Evolutionary conservation across 129 eudicot species (phyloP).

Genomic region (Flaveria trinervia): DNA sequence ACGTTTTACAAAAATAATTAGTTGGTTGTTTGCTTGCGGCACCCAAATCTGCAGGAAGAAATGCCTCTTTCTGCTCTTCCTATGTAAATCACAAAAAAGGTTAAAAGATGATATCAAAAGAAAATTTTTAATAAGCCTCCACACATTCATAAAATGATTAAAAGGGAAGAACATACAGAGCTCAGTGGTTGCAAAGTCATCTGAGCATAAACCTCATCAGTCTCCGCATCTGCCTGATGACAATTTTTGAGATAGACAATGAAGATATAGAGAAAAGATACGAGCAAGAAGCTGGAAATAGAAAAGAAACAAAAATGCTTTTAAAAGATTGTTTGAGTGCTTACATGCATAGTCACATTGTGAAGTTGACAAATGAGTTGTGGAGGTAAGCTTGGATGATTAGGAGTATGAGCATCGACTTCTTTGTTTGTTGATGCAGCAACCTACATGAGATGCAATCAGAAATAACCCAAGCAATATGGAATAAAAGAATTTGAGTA

Average conservation of each 20-base stretch:
- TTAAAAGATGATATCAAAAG: neutral
- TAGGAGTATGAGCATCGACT: constrained; percentile 83
- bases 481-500: neutral
- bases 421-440: constrained; percentile 88
- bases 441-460: constrained; percentile 46
- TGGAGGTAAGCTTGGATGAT: constrained; percentile 84
- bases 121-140: neutral
- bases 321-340: neutral
- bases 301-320: neutral
- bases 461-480: neutral
- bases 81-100: constrained; percentile 17
- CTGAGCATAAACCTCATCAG: constrained; percentile 92
- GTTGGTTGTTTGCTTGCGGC: constrained; percentile 81
- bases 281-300: neutral
- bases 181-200: constrained; percentile 87
- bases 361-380: constrained; percentile 94
- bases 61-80: constrained; percentile 90
- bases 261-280: neutral
- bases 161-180: constrained; percentile 47
- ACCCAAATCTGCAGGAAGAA: constrained; percentile 78
- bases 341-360: constrained; percentile 91
- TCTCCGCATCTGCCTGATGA: constrained; percentile 86
- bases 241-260: constrained; percentile 21
- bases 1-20: constrained; percentile 84
- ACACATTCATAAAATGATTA: neutral